These are phyloP conservation scores for Heterobasidion occidentale DNA, from an alignment of 1,284 basidiomycete species.

Conservation along the genomic window DNA sequence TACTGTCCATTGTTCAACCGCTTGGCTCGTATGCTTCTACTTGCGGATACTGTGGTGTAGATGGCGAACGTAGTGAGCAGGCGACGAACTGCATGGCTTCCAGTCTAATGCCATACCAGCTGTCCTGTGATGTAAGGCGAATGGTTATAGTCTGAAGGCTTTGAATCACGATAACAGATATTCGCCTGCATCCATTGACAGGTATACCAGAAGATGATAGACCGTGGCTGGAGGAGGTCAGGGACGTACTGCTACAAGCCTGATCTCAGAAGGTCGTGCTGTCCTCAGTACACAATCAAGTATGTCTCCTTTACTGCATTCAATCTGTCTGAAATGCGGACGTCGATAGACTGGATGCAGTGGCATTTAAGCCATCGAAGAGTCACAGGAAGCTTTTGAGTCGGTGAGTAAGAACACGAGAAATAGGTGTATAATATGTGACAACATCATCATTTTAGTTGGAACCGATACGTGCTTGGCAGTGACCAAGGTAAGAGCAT, in stretches of 20 bases:
- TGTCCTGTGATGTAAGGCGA: slow-evolving; percentile 44
- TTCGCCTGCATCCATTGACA: slow-evolving; percentile 17
- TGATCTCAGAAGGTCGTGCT: slow-evolving; percentile 76
- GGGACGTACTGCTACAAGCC: slow-evolving; percentile 82
- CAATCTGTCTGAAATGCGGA: neutral
- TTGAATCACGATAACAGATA: neutral
- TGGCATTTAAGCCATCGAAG: slow-evolving; percentile 66
- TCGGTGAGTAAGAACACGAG: slow-evolving; percentile 32
- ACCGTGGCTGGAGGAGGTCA: slow-evolving; percentile 86
- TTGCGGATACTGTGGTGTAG: slow-evolving; percentile 35
- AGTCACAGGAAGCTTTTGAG: slow-evolving; percentile 74
- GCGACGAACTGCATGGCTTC: slow-evolving; percentile 27
- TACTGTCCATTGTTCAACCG: slow-evolving; percentile 20
- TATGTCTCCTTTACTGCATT: slow-evolving; percentile 20
- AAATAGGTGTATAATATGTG: no score
- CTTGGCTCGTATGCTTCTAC: slow-evolving; percentile 19
- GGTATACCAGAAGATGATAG: slow-evolving; percentile 77
- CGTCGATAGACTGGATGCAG: slow-evolving; percentile 59
- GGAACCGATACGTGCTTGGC: slow-evolving; percentile 61
- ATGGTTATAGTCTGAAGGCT: neutral
- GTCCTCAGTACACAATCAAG: slow-evolving; percentile 91
- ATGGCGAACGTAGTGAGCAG: slow-evolving; percentile 24
- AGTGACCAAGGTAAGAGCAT: neutral
- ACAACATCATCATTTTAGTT: slow-evolving; percentile 33
- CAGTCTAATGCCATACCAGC: slow-evolving; percentile 24